phyloP scores from a whole-genome alignment of 805 yeast species.

The Candida suzukii region DNA sequence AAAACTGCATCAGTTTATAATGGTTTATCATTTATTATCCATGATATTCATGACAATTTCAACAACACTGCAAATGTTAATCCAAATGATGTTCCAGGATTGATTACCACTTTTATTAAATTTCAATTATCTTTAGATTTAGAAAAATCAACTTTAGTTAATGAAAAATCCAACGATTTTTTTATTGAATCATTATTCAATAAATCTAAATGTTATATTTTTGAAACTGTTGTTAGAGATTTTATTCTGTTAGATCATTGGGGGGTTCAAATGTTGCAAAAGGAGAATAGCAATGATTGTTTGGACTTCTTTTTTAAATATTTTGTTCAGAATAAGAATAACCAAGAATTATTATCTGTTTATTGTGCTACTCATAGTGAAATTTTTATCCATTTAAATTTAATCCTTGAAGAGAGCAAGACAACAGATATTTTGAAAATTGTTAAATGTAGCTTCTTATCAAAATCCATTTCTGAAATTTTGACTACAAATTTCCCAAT shows the following conservation, averaged over 20 bases:
- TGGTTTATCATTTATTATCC: conserved; percentile 6
- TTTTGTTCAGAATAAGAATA: background rate
- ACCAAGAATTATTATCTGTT: background rate
- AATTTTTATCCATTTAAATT: conserved; percentile 4
- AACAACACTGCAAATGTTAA: background rate
- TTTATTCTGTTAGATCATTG: background rate
- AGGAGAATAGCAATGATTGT: background rate
- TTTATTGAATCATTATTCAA: background rate
- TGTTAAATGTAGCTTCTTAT: background rate
- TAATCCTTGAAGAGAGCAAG: background rate
- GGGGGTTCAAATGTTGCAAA: background rate
- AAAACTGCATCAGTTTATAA: conserved; percentile 5
- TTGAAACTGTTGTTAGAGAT: background rate
- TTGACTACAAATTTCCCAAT: conserved; percentile 3
- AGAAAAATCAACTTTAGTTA: conserved; percentile 14
- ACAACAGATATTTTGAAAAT: background rate
- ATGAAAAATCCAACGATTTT: conserved; percentile 8
- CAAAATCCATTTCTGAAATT: background rate
- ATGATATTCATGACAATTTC: conserved; percentile 3
- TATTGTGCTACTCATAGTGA: background rate
- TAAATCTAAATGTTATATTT: background rate
- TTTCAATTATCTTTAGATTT: conserved; percentile 12
- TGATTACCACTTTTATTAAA: conserved; percentile 10
- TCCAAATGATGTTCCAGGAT: conserved; percentile 4
- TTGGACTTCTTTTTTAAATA: background rate